These are phyloP conservation scores for Aspergillus sp. DNA, from an alignment of 2,329 filamentous ascomycete genomes.

Conservation along the genomic window DNA sequence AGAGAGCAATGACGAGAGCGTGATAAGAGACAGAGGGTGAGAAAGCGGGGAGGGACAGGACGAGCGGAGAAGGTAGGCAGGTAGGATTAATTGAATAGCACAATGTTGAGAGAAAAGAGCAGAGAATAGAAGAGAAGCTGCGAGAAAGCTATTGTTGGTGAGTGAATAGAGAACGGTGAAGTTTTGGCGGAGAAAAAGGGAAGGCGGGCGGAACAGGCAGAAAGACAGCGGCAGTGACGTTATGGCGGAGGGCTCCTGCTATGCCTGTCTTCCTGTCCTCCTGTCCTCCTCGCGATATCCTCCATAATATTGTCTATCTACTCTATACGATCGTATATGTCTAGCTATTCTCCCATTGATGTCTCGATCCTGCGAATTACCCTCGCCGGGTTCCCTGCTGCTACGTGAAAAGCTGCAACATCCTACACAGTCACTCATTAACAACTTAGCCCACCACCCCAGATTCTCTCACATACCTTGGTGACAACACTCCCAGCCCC, in stretches of 20 bases:
- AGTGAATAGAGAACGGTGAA: conserved; percentile 12
- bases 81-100: too few species aligned
- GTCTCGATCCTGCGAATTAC: conserved; percentile 33
- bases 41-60: conserved; percentile 1
- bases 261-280: too few species aligned
- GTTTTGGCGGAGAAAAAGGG: conserved; percentile 9
- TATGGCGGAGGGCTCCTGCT: neutral
- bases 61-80: conserved; percentile 13
- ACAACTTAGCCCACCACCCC: neutral
- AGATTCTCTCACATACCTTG: conserved; percentile 39
- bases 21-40: conserved; percentile 2
- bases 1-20: too few species aligned
- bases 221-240: neutral
- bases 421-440: conserved; percentile 16
- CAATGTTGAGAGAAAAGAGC: neutral
- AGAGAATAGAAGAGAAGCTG: conserved; percentile 1
- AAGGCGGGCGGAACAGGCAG: neutral
- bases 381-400: conserved; percentile 32
- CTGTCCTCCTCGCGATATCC: too few species aligned
- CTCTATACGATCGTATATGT: too few species aligned
- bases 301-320: too few species aligned
- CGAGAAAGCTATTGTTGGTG: too few species aligned
- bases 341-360: conserved; percentile 18
- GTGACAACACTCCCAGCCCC: conserved; percentile 79
- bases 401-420: conserved; percentile 34